Evolutionary conservation across 768 basidiomycete species (phyloP).

Genomic region (Boletus huronensis): DNA sequence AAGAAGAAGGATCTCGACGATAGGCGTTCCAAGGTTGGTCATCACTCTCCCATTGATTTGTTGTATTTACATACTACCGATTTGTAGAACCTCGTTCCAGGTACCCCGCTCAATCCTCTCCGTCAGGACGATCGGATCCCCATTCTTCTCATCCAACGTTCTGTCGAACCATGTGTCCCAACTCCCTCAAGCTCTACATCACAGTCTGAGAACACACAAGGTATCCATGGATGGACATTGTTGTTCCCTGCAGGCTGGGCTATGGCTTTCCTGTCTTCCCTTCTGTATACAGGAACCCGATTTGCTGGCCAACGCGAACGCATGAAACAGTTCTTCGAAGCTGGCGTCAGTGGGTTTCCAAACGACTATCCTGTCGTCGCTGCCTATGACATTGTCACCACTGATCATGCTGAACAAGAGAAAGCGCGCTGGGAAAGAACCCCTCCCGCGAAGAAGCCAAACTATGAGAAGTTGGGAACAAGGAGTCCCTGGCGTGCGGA

Average conservation of each 20-base stretch:
- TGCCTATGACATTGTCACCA: constrained; percentile 51
- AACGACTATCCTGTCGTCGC: constrained; percentile 67
- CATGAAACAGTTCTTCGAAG: constrained; percentile 78
- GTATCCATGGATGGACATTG: constrained; percentile 84
- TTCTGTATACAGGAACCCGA: constrained; percentile 79
- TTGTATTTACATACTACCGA: neutral
- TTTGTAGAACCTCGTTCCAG: constrained; percentile 70
- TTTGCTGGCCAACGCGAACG: constrained; percentile 84
- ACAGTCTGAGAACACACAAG: constrained; percentile 31
- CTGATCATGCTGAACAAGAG: constrained; percentile 50
- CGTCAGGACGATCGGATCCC: constrained; percentile 83
- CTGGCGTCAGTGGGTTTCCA: constrained; percentile 72
- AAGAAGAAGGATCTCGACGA: constrained; percentile 84
- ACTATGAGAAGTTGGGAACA: constrained; percentile 61
- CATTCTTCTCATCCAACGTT: constrained; percentile 76
- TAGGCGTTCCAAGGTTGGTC: constrained; percentile 64
- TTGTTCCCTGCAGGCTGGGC: constrained; percentile 86
- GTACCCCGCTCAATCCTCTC: constrained; percentile 60
- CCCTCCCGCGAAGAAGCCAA: constrained; percentile 84
- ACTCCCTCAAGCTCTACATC: constrained; percentile 14
- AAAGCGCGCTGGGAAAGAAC: constrained; percentile 67
- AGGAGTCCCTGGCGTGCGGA: constrained; percentile 73
- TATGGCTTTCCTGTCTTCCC: constrained; percentile 84
- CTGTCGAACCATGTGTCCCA: constrained; percentile 43
- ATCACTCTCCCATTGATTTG: neutral